These are phyloP conservation scores for Chlorophyllum brunneum DNA, from an alignment of 768 basidiomycete species.

Conservation along the genomic window DNA sequence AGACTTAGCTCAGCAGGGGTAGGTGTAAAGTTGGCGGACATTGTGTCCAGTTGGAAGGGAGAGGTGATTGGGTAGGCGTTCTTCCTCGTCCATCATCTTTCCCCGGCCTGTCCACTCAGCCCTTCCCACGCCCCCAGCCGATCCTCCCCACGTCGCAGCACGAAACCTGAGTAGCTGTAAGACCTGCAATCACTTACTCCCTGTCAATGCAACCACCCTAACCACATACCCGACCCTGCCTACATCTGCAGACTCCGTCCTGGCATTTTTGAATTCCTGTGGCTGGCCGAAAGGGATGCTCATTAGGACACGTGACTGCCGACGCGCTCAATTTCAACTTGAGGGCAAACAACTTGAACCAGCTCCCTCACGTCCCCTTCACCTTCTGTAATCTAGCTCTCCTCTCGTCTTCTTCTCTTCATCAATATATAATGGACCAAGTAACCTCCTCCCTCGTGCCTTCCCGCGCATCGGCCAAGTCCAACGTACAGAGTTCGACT, in stretches of 20 bases:
- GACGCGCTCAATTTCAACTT: conserved; percentile 5
- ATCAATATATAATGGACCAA: conserved; percentile 60
- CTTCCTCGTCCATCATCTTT: not conserved
- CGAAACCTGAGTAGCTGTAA: too few relatives aligned
- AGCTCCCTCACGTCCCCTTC: not conserved
- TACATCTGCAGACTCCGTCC: too few relatives aligned
- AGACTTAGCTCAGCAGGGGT: conserved; percentile 52
- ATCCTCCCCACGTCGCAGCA: not conserved
- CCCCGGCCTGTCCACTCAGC: not conserved
- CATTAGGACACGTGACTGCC: conserved; percentile 7
- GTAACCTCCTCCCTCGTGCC: conserved; percentile 62
- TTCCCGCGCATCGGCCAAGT: conserved; percentile 54
- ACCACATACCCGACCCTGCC: too few relatives aligned
- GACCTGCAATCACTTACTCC: too few relatives aligned
- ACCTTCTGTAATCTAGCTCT: conserved; percentile 14
- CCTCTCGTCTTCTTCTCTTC: conserved; percentile 20
- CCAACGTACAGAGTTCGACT: conserved; percentile 46
- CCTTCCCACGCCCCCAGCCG: conserved; percentile 11
- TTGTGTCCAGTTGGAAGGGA: conserved; percentile 24
- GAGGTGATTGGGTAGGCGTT: conserved; percentile 11
- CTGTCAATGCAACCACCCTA: too few relatives aligned
- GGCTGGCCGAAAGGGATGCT: not conserved
- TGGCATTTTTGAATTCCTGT: too few relatives aligned
- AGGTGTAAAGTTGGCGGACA: conserved; percentile 43
- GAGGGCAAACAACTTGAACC: not conserved